Conservation (phyloP, 441 rosid species). For the Metrosideros polymorpha region DNA sequence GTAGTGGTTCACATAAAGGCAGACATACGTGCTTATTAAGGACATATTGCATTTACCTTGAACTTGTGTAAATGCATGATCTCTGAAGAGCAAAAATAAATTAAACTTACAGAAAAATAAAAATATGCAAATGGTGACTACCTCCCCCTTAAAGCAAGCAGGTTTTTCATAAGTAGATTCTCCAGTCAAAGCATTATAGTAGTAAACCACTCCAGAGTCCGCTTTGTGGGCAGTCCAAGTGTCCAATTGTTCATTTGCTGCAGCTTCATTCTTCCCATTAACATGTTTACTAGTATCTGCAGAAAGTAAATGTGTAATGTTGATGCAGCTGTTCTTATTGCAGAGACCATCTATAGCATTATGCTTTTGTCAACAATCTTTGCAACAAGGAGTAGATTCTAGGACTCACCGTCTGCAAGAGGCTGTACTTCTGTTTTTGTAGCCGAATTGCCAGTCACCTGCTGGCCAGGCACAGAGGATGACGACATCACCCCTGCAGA, state of each 20-base stretch:
- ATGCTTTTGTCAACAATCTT: slow-evolving; percentile 34
- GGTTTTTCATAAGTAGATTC: slow-evolving; percentile 91
- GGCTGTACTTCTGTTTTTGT: slow-evolving; percentile 40
- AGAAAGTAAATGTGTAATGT: slow-evolving; percentile 4
- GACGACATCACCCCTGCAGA: slow-evolving; percentile 23
- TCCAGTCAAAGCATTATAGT: slow-evolving; percentile 84
- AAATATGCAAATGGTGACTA: slow-evolving; percentile 6
- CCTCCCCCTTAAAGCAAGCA: slow-evolving; percentile 74
- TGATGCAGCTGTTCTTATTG: background rate
- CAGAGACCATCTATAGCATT: slow-evolving; percentile 39
- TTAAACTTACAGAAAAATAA: background rate
- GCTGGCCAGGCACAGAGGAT: slow-evolving; percentile 34
- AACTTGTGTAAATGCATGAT: background rate
- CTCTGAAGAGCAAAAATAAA: background rate
- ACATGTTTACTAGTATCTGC: slow-evolving; percentile 51
- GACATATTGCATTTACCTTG: background rate
- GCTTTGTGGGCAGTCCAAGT: slow-evolving; percentile 97
- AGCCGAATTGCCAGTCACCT: slow-evolving; percentile 23
- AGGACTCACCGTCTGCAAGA: slow-evolving; percentile 78
- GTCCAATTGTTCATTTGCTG: slow-evolving; percentile 39
- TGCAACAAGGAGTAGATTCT: background rate
- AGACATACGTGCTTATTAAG: background rate
- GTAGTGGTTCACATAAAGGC: background rate
- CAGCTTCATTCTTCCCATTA: slow-evolving; percentile 28
- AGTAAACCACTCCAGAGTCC: slow-evolving; percentile 71